Conservation (phyloP, 1,284 basidiomycete species). For the Somion occarium region DNA sequence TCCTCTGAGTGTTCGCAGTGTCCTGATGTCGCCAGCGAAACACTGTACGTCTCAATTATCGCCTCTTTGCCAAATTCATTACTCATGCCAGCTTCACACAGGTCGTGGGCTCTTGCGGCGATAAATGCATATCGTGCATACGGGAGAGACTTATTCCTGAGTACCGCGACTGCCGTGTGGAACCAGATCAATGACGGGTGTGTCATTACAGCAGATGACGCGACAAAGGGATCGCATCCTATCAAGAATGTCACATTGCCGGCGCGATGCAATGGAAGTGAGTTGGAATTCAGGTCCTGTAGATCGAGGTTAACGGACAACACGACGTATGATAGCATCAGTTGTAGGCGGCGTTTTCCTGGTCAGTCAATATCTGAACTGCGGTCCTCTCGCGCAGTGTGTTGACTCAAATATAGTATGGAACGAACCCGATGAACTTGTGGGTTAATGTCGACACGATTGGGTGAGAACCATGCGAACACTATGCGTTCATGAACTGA, state of each 20-base stretch:
- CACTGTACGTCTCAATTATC: neutral
- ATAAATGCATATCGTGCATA: neutral
- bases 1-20: neutral
- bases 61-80: neutral
- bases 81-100: neutral
- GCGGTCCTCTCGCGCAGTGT: neutral
- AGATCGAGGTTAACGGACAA: neutral
- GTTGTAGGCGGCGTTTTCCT: conserved; percentile 7
- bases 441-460: conserved; percentile 8
- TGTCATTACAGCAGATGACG: neutral
- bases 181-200: neutral
- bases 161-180: neutral
- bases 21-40: neutral
- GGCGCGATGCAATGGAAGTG: neutral
- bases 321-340: neutral
- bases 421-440: neutral
- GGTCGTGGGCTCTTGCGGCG: neutral
- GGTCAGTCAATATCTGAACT: neutral
- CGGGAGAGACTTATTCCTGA: neutral
- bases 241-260: conserved; percentile 4
- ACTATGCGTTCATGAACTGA: neutral
- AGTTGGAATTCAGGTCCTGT: neutral
- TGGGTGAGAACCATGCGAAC: conserved; percentile 3
- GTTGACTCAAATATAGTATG: neutral
- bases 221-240: conserved; percentile 2